Conservation (phyloP, 2,329 filamentous ascomycete genomes). For the Penicillium sp. region DNA sequence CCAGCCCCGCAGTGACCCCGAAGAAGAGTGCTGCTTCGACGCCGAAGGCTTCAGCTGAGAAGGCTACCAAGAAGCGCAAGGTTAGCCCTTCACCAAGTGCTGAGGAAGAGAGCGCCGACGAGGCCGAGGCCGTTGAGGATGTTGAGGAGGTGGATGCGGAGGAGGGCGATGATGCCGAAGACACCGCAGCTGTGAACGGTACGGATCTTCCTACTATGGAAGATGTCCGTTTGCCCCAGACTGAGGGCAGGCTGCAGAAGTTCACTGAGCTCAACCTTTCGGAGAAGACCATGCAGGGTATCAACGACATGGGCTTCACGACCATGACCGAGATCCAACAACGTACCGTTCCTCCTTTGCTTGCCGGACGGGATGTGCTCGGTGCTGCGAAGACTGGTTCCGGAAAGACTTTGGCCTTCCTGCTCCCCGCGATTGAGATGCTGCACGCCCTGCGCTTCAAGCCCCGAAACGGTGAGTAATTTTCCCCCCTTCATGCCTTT, state of each 20-base stretch:
- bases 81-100: conserved; percentile 35
- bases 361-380: conserved; percentile 87
- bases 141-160: conserved; percentile 23
- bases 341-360: conserved; percentile 78
- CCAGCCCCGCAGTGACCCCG: conserved; percentile 17
- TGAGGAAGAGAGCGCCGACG: conserved; percentile 31
- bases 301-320: conserved; percentile 87
- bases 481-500: background rate
- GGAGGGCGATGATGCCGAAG: conserved; percentile 28
- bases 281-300: conserved; percentile 82
- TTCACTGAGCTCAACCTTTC: conserved; percentile 83
- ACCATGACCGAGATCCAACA: conserved; percentile 95
- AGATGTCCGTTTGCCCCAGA: conserved; percentile 55
- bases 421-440: conserved; percentile 94
- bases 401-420: conserved; percentile 91
- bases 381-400: conserved; percentile 95
- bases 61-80: conserved; percentile 38
- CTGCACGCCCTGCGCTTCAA: conserved; percentile 87
- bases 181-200: conserved; percentile 14
- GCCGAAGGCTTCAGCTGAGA: conserved; percentile 23
- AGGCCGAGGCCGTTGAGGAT: conserved; percentile 17
- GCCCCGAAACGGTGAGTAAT: conserved; percentile 68
- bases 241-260: conserved; percentile 61
- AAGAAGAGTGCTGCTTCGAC: conserved; percentile 20
- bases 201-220: conserved; percentile 53